These are phyloP conservation scores for Nannochloropsis limnetica DNA, from an alignment of 352 stramenopile genomes.

Conservation along the genomic window DNA sequence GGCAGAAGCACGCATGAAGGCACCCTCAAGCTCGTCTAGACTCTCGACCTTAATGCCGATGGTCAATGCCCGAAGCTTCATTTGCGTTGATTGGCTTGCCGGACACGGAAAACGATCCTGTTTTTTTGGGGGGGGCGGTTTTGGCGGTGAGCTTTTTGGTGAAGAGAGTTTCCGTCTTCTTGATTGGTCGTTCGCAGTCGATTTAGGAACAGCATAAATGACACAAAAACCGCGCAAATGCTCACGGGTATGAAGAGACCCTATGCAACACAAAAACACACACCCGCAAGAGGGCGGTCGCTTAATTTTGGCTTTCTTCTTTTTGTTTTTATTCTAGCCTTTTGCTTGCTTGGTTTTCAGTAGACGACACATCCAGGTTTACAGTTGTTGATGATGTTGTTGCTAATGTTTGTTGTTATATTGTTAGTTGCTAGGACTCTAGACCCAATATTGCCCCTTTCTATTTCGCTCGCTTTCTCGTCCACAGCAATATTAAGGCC, in stretches of 20 bases:
- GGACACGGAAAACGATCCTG: not conserved
- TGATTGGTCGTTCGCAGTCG: not conserved
- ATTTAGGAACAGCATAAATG: not conserved
- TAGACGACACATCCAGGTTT: not conserved
- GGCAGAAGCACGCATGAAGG: not conserved
- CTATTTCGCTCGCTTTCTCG: not conserved
- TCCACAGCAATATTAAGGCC: not conserved
- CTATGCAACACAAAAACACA: not conserved
- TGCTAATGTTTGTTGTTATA: not conserved
- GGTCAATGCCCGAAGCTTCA: constrained; percentile 12
- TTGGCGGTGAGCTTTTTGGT: not conserved
- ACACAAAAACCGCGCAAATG: not conserved
- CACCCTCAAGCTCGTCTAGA: not conserved
- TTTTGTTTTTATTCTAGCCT: not conserved
- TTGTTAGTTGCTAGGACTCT: not conserved
- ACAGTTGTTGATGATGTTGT: not conserved
- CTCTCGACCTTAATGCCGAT: constrained; percentile 25
- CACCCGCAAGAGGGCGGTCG: not conserved
- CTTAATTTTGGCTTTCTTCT: not conserved
- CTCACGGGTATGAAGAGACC: not conserved
- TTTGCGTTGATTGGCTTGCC: not conserved
- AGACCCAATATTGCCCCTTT: not conserved
- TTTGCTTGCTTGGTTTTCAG: not conserved
- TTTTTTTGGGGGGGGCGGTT: not conserved
- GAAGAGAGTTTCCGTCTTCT: not conserved